phyloP scores from a whole-genome alignment of 768 basidiomycete genomes.

The Lanmaoa rubissima region DNA sequence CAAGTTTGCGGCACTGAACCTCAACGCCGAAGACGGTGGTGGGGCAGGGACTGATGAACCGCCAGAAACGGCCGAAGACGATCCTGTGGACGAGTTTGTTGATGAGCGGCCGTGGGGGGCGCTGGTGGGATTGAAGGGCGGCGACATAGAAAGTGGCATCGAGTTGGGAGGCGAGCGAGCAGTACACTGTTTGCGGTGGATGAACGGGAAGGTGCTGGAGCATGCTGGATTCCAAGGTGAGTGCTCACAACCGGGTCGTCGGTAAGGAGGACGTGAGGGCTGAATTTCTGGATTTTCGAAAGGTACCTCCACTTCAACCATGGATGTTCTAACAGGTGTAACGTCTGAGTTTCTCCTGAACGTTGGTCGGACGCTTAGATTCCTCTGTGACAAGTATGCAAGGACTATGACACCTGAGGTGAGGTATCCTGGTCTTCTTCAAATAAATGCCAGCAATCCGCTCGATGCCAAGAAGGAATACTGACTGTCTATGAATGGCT shows the following conservation, averaged over 20 bases:
- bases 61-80: slow-evolving; percentile 35
- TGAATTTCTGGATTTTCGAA: slow-evolving; percentile 5
- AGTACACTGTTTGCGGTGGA: slow-evolving; percentile 66
- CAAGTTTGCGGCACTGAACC: slow-evolving; percentile 59
- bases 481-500: slow-evolving; percentile 6
- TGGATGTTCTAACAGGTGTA: slow-evolving; percentile 77
- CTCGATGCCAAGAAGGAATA: neutral
- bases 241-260: slow-evolving; percentile 21
- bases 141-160: slow-evolving; percentile 26
- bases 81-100: slow-evolving; percentile 32
- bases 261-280: neutral
- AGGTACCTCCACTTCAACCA: slow-evolving; percentile 74
- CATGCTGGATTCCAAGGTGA: slow-evolving; percentile 91
- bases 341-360: slow-evolving; percentile 80
- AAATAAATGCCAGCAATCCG: neutral
- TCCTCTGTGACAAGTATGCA: slow-evolving; percentile 77
- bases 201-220: slow-evolving; percentile 74
- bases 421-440: slow-evolving; percentile 17
- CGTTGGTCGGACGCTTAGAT: slow-evolving; percentile 83
- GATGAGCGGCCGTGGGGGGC: slow-evolving; percentile 63
- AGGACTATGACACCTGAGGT: slow-evolving; percentile 86
- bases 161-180: slow-evolving; percentile 64
- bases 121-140: slow-evolving; percentile 19
- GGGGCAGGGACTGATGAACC: slow-evolving; percentile 33
- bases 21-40: slow-evolving; percentile 35